Conservation (phyloP, 345 rosid species). For the Ceriops zippeliana region DNA sequence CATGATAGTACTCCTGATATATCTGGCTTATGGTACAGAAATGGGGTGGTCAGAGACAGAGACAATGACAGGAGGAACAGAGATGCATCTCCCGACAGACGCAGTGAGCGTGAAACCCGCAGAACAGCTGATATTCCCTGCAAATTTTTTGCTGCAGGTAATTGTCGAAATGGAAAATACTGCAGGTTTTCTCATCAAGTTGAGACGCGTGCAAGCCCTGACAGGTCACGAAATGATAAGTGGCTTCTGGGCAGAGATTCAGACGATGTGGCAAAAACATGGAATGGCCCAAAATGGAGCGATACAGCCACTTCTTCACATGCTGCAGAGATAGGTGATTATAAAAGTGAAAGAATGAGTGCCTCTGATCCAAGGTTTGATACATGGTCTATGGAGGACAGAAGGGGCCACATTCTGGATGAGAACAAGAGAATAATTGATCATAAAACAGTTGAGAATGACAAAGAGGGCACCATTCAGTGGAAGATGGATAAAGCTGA, state of each 20-base stretch:
- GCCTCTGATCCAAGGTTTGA: conserved; percentile 28
- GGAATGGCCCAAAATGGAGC: conserved; percentile 42
- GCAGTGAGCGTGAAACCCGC: conserved; percentile 42
- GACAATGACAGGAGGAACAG: conserved; percentile 44
- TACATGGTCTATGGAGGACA: conserved; percentile 35
- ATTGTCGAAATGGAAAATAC: conserved; percentile 70
- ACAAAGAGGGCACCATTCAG: conserved; percentile 20
- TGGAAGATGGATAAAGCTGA: conserved; percentile 32
- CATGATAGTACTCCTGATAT: conserved; percentile 36
- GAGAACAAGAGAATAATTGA: conserved; percentile 18
- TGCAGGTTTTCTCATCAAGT: conserved; percentile 77
- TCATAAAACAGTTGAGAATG: conserved; percentile 24
- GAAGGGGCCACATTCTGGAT: conserved; percentile 31
- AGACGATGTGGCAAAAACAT: conserved; percentile 35
- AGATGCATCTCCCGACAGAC: conserved; percentile 36
- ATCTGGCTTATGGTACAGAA: conserved; percentile 28
- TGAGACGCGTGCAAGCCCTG: conserved; percentile 48
- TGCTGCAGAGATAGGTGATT: conserved; percentile 31
- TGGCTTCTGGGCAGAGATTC: conserved; percentile 30
- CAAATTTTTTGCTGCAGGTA: conserved; percentile 76
- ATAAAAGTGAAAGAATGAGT: conserved; percentile 28
- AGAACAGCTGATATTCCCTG: conserved; percentile 55
- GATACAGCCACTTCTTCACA: conserved; percentile 23
- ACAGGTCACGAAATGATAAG: conserved; percentile 41
- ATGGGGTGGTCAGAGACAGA: conserved; percentile 40